A percentile compares a stretch with the other conserved stretches of the same genome.
Conservation (phyloP, 2,329 filamentous ascomycete genomes). For the Pestalotiopsis sp. region DNA sequence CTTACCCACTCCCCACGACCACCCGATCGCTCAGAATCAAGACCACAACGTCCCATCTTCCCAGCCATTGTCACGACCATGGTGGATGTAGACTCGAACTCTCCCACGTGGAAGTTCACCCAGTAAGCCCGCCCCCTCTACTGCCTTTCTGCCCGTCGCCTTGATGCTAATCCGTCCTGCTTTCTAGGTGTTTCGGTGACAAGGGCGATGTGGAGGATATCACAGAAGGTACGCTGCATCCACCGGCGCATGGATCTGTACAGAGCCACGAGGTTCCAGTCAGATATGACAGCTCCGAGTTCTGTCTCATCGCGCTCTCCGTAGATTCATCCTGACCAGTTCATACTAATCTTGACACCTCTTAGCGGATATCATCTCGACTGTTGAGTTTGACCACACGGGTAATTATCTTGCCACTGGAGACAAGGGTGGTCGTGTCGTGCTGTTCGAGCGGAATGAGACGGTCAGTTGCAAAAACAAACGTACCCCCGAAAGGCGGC, state of each 20-base stretch:
- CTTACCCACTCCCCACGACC: not conserved
- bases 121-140: constrained; percentile 66
- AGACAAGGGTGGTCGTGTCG: constrained; percentile 84
- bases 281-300: not conserved
- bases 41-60: not conserved
- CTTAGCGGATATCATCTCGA: constrained; percentile 86
- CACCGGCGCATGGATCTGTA: not conserved
- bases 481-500: not conserved
- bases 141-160: constrained; percentile 14
- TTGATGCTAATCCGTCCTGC: not conserved
- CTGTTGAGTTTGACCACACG: constrained; percentile 87
- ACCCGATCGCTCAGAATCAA: not conserved
- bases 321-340: not conserved
- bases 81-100: constrained; percentile 93
- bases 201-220: constrained; percentile 99
- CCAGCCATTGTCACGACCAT: constrained; percentile 60
- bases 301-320: not conserved
- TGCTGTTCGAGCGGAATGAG: constrained; percentile 91
- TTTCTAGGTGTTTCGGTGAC: constrained; percentile 90
- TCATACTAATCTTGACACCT: constrained; percentile 18
- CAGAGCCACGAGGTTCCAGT: not conserved
- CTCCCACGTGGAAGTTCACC: constrained; percentile 99
- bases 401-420: constrained; percentile 89
- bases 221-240: constrained; percentile 73
- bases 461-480: constrained; percentile 64